A percentile compares a stretch with the other conserved stretches of the same genome.
Evolutionary conservation across 2,329 filamentous ascomycete species (phyloP).

Genomic region (Stagonosporopsis vannaccii): DNA sequence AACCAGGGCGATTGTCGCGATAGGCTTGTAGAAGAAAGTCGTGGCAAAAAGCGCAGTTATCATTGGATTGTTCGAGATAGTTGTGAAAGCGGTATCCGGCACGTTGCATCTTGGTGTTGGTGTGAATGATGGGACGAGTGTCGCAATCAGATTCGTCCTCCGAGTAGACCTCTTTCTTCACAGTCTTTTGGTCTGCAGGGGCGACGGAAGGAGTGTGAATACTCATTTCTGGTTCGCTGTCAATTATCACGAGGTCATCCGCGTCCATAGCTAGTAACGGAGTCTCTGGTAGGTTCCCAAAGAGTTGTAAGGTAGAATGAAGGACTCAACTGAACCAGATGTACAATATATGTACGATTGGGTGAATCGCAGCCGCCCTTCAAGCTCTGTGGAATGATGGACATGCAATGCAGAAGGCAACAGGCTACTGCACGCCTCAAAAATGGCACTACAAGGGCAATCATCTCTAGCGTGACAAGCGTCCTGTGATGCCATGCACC

Average conservation of each 20-base stretch:
- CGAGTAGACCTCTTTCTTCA: not conserved
- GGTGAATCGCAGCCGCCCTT: not conserved
- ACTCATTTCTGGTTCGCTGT: constrained; percentile 2
- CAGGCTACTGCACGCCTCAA: not conserved
- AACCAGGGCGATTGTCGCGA: not conserved
- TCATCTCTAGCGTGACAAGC: not conserved
- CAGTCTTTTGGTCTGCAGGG: not conserved
- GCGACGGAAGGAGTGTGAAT: not conserved
- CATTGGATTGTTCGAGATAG: constrained; percentile 2
- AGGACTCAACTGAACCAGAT: not conserved
- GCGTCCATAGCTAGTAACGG: constrained; percentile 7
- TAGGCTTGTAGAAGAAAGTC: constrained; percentile 6
- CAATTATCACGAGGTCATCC: constrained; percentile 27
- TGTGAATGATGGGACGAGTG: not conserved
- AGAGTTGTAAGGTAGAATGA: not conserved
- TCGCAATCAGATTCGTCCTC: not conserved
- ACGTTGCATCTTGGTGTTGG: not conserved
- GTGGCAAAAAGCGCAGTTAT: constrained; percentile 7
- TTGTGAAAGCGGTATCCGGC: constrained; percentile 8
- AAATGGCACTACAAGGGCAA: not conserved
- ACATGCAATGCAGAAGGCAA: not conserved
- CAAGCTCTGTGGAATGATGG: not conserved
- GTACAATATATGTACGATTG: not conserved
- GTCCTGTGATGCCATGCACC: too few species aligned
- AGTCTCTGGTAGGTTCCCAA: not conserved